Evolutionary conservation across 2,329 filamentous ascomycete genomes (phyloP), one percentile per base, ranked within the genome.

Genomic region (Talaromyces sp.): DNA sequence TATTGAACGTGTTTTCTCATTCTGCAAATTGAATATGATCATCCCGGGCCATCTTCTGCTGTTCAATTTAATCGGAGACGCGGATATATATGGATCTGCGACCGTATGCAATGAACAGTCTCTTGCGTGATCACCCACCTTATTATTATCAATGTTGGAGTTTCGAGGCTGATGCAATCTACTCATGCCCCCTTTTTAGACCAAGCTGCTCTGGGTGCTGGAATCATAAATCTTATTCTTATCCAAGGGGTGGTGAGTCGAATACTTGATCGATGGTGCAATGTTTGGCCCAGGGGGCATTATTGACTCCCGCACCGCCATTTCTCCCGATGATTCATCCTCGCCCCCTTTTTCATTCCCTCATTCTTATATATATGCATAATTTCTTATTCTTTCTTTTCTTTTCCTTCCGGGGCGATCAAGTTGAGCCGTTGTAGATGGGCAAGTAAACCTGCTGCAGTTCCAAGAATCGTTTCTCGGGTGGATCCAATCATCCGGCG

Each of bases 161-260:
- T 24, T 11, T 27, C n/a, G 24, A 16, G 14, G 33, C 43, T 36
- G 20, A 46, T 19, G 7, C 13, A 22, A n/a, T 4, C 17, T 7
- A 16, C 16, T 19, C 4, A 39, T 19, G 4, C 9, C 36, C 36
- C 36, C 16, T 39, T 44, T 44, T 19, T 57, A 61, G 58, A 41
- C 37, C 60, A 14, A 42, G 43, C 30, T 61, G 54, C 29, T n/a
- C n/a, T n/a, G n/a, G n/a, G n/a, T 63, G 58, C 37, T 49, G 50
- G 54, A 58, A 61, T 50, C 39, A 54, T 29, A 49, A 54, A 51
- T 57, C 47, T 47, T 46, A 33, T 44, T 35, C 32, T 35, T 48
- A 61, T 53, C 52, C 60, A 40, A 61, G 56, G 52, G 58, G 51
- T 64, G 68, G 66, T 66, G 58, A 62, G 59, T 65, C 52, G 56